Evolutionary conservation across 192 early-diverging fungal genomes (phyloP).

Genomic region (Glomus cerebriforme): DNA sequence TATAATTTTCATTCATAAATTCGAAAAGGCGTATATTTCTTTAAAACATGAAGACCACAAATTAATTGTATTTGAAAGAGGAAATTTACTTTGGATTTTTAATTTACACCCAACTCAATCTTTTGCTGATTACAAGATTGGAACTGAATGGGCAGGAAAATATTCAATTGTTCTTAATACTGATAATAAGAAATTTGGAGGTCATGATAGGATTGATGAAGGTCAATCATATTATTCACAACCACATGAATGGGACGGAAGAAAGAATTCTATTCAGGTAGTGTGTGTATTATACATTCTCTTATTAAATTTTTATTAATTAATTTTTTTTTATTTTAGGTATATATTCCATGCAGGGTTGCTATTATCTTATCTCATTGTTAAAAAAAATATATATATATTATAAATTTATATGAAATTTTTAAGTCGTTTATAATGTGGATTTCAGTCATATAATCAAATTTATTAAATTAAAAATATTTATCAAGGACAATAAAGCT

Average conservation of each 20-base stretch:
- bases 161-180: conserved; percentile 79
- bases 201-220: conserved; percentile 75
- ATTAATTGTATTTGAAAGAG: conserved; percentile 91
- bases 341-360: conserved; percentile 78
- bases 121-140: conserved; percentile 88
- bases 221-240: conserved; percentile 68
- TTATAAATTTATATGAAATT: no score
- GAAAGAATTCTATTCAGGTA: conserved; percentile 77
- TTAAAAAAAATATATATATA: neutral
- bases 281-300: neutral
- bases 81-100: conserved; percentile 87
- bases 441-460: no score
- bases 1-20: neutral
- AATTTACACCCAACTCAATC: conserved; percentile 90
- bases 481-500: no score
- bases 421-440: no score
- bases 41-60: conserved; percentile 93
- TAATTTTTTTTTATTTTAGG: conserved; percentile 20
- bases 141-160: conserved; percentile 66
- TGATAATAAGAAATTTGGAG: conserved; percentile 76
- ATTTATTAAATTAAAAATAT: neutral
- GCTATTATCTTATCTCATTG: conserved; percentile 60
- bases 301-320: neutral
- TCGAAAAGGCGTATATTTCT: conserved; percentile 70
- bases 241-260: conserved; percentile 70